phyloP scores from a whole-genome alignment of 139 green algal genomes.

The Limnomonas spitsbergensis region DNA sequence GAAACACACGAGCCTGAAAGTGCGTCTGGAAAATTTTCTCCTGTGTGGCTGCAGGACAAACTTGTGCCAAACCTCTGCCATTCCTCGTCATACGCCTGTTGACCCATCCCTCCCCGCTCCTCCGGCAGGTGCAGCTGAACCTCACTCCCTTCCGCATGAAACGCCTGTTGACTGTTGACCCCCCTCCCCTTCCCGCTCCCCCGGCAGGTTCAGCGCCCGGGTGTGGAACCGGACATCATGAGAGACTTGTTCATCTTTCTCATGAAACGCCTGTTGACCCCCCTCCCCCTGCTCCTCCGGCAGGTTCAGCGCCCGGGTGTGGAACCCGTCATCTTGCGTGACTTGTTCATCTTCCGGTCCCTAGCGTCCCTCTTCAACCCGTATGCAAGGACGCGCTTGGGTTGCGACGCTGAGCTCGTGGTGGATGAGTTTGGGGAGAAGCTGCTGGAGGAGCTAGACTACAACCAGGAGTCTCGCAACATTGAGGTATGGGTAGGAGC shows the following conservation, averaged over 20 bases:
- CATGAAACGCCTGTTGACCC: no score
- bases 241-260: conserved; percentile 92
- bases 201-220: conserved; percentile 91
- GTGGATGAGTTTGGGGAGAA: conserved; percentile 99
- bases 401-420: conserved; percentile 95
- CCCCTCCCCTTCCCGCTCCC: no score
- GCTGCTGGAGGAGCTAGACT: conserved; percentile 98
- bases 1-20: no score
- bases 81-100: no score
- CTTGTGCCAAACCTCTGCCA: no score
- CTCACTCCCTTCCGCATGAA: no score
- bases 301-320: conserved; percentile 85
- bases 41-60: no score
- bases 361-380: conserved; percentile 9
- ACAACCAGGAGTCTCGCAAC: conserved; percentile 92
- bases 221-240: conserved; percentile 90
- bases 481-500: conserved; percentile 58
- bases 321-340: conserved; percentile 88
- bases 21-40: no score
- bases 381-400: conserved; percentile 65
- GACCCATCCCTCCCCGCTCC: no score
- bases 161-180: no score
- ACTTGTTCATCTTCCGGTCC: conserved; percentile 91
- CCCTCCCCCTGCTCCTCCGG: no score
- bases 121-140: no score